Conservation (phyloP, 305 asterid species). For the Fraxinus albicans region DNA sequence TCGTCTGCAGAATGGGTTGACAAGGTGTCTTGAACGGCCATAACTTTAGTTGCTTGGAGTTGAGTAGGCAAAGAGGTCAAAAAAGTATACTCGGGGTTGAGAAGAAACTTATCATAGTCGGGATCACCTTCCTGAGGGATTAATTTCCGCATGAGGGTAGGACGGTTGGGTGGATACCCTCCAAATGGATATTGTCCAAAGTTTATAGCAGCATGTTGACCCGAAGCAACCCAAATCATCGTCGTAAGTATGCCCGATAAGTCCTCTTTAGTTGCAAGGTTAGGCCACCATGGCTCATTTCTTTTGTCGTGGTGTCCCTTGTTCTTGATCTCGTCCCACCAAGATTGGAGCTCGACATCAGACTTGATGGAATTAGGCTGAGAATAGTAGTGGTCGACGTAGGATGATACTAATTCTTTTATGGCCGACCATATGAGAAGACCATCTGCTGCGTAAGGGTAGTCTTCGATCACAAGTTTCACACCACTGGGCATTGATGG, state of each 20-base stretch:
- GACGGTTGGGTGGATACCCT: conserved; percentile 75
- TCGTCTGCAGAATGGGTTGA: conserved; percentile 83
- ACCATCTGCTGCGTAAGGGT: conserved; percentile 90
- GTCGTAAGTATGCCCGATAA: conserved; percentile 55
- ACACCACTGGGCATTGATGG: conserved; percentile 67
- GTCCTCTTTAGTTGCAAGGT: conserved; percentile 57
- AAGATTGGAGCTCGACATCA: conserved; percentile 72
- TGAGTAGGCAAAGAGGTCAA: conserved; percentile 80
- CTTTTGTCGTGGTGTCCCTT: conserved; percentile 63
- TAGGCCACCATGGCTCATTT: conserved; percentile 84
- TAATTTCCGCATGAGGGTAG: conserved; percentile 64
- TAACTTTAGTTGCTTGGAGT: conserved; percentile 77
- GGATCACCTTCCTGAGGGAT: conserved; percentile 53
- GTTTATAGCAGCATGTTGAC: conserved; percentile 84
- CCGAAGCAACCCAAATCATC: conserved; percentile 79
- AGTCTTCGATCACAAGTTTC: conserved; percentile 72
- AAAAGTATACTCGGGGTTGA: conserved; percentile 61
- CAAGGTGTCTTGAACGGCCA: conserved; percentile 80
- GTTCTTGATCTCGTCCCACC: conserved; percentile 85
- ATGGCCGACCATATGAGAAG: conserved; percentile 77
- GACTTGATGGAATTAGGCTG: conserved; percentile 52
- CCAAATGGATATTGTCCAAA: conserved; percentile 83
- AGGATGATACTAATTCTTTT: conserved; percentile 65
- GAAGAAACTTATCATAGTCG: conserved; percentile 58
- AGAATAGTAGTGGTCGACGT: conserved; percentile 57